Conservation (phyloP, 2,329 filamentous ascomycete genomes). For the Aspergillus spinulosporus region DNA sequence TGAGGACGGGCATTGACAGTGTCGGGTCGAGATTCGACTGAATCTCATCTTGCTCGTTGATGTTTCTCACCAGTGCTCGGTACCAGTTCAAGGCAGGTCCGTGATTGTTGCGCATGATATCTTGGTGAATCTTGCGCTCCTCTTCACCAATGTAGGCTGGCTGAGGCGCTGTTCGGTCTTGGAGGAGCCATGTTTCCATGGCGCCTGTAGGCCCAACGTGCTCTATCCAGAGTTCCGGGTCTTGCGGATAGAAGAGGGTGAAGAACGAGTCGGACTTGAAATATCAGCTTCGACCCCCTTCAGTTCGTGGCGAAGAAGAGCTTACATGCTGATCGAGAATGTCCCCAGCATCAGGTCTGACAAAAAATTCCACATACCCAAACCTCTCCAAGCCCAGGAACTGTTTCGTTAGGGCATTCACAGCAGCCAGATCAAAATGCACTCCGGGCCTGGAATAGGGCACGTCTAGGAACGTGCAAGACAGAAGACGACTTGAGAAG, state of each 20-base stretch:
- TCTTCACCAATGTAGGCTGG: slow-evolving; percentile 23
- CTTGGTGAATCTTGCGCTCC: slow-evolving; percentile 23
- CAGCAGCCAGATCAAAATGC: slow-evolving; percentile 21
- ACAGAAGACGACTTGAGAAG: slow-evolving; percentile 19
- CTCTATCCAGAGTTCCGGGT: slow-evolving; percentile 21
- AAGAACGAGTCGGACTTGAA: slow-evolving; percentile 26
- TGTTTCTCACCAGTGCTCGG: background rate
- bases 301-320: background rate
- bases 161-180: slow-evolving; percentile 19
- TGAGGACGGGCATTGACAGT: slow-evolving; percentile 23
- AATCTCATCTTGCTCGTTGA: slow-evolving; percentile 25
- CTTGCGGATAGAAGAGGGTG: slow-evolving; percentile 26
- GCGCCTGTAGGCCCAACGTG: slow-evolving; percentile 25
- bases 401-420: slow-evolving; percentile 24
- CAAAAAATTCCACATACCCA: slow-evolving; percentile 28
- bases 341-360: slow-evolving; percentile 13
- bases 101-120: slow-evolving; percentile 22
- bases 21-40: slow-evolving; percentile 17
- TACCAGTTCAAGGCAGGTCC: slow-evolving; percentile 28
- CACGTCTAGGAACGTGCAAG: slow-evolving; percentile 23
- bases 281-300: background rate
- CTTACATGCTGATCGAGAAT: slow-evolving; percentile 29
- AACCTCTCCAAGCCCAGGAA: slow-evolving; percentile 26
- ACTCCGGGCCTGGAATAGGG: slow-evolving; percentile 18
- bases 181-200: slow-evolving; percentile 25